phyloP scores from a whole-genome alignment of 495 filamentous ascomycete genomes.

The Bacidia rubella region DNA sequence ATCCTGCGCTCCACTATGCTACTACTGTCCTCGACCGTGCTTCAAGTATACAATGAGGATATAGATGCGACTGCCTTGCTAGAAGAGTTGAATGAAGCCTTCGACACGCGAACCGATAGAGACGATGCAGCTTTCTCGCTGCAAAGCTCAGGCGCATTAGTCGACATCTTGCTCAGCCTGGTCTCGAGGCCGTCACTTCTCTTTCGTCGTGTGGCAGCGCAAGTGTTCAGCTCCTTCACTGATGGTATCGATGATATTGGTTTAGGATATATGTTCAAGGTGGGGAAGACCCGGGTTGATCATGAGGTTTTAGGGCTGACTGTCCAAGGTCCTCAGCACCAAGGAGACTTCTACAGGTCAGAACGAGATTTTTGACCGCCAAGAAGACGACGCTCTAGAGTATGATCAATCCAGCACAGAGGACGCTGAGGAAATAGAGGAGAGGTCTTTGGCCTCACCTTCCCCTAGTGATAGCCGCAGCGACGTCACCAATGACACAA shows the following conservation, averaged over 20 bases:
- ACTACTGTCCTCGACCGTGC: constrained; percentile 69
- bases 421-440: constrained; percentile 31
- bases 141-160: constrained; percentile 57
- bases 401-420: constrained; percentile 25
- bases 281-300: no score
- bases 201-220: constrained; percentile 71
- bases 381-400: constrained; percentile 56
- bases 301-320: constrained; percentile 1
- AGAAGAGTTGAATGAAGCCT: constrained; percentile 56
- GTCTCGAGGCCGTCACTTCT: constrained; percentile 74
- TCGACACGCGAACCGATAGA: constrained; percentile 25
- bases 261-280: constrained; percentile 51
- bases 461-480: background rate
- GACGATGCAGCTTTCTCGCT: constrained; percentile 39
- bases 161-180: constrained; percentile 80
- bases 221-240: constrained; percentile 74
- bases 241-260: constrained; percentile 53
- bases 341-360: constrained; percentile 75
- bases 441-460: background rate
- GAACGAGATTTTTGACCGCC: constrained; percentile 69
- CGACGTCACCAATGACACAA: background rate
- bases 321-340: constrained; percentile 48
- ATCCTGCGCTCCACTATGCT: constrained; percentile 48
- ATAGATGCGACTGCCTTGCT: constrained; percentile 66
- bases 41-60: constrained; percentile 83